Evolutionary conservation across 208 protist species (phyloP), one percentile per base, ranked within the genome.

Genomic region (Leishmania tarentolae): DNA sequence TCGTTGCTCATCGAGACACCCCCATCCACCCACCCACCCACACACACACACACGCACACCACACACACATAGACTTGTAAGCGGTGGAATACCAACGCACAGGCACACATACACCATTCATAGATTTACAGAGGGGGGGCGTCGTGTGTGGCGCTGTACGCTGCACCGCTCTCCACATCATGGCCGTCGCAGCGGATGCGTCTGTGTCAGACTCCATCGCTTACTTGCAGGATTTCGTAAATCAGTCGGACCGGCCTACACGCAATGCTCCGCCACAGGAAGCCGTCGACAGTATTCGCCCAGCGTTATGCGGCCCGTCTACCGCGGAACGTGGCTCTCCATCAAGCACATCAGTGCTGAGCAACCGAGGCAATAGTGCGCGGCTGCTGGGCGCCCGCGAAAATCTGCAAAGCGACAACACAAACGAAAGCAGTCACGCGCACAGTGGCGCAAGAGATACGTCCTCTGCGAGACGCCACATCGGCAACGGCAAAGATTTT

Each of bases 121-220:
- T 61, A 61, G 47, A 76, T 56, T 35, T 37, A 56, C 46, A 0
- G 21, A 17, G 42, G n/a, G n/a, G n/a, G n/a, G 35, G 50, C 1
- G n/a, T 31, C 28, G 31, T 63, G 50, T 47, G 52, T 50, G 59
- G 72, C 52, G 44, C 5, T 42, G 47, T 13, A 40, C n/a, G n/a
- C 46, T 35, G 28, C 28, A 50, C 28, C 52, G 50, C 72, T 76
- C 15, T 44, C 24, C 6, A 7, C 5, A 7, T n/a, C 75, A 82
- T 82, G 82, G n/a, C 78, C n/a, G 61, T 47, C 44, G 35, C 56
- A 35, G 57, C 63, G 19, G 75, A 79, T n/a, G 47, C 71, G 21
- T 78, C 76, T 19, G 80, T 87, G 44, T 80, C 75, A 17, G 84
- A 87, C 77, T 87, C 84, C 65, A 87, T 87, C 44, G 73, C 80